Evolutionary conservation across 139 green algal species (phyloP).

Genomic region (Pedinophyceae sp.): DNA sequence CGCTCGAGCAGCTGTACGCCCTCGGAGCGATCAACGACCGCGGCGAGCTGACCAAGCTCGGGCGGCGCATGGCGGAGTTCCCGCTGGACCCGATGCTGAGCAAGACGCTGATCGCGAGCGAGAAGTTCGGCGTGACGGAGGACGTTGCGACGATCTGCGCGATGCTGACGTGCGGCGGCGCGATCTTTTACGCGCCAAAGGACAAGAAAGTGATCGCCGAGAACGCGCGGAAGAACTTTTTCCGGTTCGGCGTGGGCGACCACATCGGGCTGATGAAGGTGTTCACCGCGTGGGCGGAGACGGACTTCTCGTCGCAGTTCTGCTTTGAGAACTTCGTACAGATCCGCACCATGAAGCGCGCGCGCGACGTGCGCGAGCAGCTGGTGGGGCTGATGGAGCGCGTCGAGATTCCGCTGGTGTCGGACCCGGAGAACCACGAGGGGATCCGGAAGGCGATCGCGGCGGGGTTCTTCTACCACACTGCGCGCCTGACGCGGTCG

Average conservation of each 20-base stretch:
- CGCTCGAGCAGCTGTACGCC: conserved; percentile 91
- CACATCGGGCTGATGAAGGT: conserved; percentile 86
- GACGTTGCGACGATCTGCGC: conserved; percentile 69
- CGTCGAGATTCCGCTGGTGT: conserved; percentile 80
- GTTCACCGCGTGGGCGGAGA: conserved; percentile 74
- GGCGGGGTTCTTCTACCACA: conserved; percentile 92
- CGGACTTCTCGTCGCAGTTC: conserved; percentile 72
- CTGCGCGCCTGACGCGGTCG: conserved; percentile 61
- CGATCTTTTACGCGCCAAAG: conserved; percentile 95
- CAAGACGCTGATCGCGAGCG: conserved; percentile 78
- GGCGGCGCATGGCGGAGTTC: conserved; percentile 91
- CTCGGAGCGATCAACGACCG: conserved; percentile 89
- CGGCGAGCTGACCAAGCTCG: conserved; percentile 78
- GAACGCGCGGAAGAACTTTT: conserved; percentile 80
- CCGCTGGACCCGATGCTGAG: conserved; percentile 89
- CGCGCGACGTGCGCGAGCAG: conserved; percentile 90
- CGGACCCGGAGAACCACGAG: conserved; percentile 51
- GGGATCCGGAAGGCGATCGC: conserved; percentile 42
- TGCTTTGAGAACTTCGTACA: conserved; percentile 97
- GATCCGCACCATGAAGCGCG: conserved; percentile 76
- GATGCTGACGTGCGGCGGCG: conserved; percentile 80
- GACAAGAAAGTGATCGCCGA: conserved; percentile 86
- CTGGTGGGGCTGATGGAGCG: conserved; percentile 87
- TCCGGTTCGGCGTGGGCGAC: conserved; percentile 55
- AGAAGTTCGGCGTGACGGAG: conserved; percentile 55